These are phyloP conservation scores for Neovahlkampfia damariscottae DNA, from an alignment of 78 protist genomes.

Conservation along the genomic window DNA sequence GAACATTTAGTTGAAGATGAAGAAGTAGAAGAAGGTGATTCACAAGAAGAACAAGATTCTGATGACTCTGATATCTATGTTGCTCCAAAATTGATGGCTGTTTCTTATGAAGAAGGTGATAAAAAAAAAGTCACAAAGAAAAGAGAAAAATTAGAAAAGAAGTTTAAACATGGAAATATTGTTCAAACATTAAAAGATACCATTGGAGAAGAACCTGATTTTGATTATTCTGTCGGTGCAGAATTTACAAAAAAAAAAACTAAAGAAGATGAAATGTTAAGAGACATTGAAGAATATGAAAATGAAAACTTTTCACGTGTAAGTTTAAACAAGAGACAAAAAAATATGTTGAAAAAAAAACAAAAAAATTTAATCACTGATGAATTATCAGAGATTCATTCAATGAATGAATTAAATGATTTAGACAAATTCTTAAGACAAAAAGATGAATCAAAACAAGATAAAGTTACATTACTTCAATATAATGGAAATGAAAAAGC, in stretches of 20 bases:
- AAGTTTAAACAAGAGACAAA: neutral
- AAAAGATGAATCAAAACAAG: neutral
- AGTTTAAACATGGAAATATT: neutral
- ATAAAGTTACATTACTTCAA: neutral
- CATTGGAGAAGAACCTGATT: neutral
- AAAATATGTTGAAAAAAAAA: neutral
- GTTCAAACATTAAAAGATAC: neutral
- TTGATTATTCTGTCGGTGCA: neutral
- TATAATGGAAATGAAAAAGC: neutral
- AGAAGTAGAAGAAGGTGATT: neutral
- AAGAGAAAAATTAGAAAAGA: neutral
- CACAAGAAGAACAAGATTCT: neutral
- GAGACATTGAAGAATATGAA: conserved; percentile 1
- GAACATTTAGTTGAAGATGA: neutral
- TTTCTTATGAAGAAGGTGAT: neutral
- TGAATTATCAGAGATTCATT: neutral
- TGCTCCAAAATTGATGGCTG: neutral
- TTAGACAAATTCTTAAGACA: neutral
- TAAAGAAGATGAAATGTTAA: neutral
- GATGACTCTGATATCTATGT: neutral
- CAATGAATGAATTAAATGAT: neutral
- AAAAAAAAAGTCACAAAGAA: neutral
- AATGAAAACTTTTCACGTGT: neutral
- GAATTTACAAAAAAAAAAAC: neutral
- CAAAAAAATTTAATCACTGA: neutral